Evolutionary conservation across 1,284 basidiomycete species (phyloP), one percentile per base, ranked within the genome.

Genomic region (Cryptococcus hybrid): DNA sequence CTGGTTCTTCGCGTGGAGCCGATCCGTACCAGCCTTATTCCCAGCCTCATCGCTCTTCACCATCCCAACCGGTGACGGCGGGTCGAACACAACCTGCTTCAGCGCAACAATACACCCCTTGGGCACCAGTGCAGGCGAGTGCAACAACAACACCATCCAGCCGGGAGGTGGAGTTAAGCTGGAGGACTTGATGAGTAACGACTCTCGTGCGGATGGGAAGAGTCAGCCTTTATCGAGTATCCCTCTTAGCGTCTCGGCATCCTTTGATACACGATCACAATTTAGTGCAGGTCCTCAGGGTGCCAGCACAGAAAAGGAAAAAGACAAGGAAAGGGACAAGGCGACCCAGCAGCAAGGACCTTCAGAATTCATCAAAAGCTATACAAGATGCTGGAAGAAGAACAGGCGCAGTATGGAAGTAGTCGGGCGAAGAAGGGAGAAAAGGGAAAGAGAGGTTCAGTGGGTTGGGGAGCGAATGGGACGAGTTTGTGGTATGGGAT

Each of bases 401-500:
- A 77, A 56, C 67, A 64, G 34, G 66, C 62, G 5, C 55, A 56
- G 48, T 73, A 65, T 51, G 74, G 74, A 7, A 15, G 4, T 12
- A 12, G 15, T 15, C 67, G 69, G 24, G 72, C 71, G 13, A 65
- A 65, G 52, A 59, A 66, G 3, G 53, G 66, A 0, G 66, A 71
- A 54, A 60, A 59, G 8, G 53, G 60, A 1, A 59, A 62, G 53
- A 62, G 73, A 36, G 75, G 75, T 7, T 65, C 68, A 35, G 75
- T 98, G 6, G 88, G 86, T 0, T 97, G 94, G 94, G 87, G 89
- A 1, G 85, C 87, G 0, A 82, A 84, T 47, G 92, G 92, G 47
- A 88, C 93, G 68, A 91, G 87, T 97, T 97, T 73, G 88, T 97
- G 72, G 92, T 98, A 66, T 95, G 93, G 87, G 92, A 97, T 81